Percentiles rank a stretch among this genome's conserved stretches.
phyloP scores from a whole-genome alignment of 805 yeast species.

The Wickerhamiella hasegawae region DNA sequence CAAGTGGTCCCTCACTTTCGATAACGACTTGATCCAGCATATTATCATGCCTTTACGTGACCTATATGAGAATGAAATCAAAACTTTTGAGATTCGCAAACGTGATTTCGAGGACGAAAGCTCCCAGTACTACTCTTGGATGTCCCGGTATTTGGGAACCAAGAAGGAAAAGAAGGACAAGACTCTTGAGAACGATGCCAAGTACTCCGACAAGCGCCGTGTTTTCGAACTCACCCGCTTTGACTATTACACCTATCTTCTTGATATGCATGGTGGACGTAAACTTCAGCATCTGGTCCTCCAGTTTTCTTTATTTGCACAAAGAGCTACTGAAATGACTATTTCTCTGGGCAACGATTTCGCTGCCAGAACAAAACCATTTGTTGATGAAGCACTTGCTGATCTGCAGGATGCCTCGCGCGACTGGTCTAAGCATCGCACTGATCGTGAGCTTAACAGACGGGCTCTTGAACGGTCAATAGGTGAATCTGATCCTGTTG shows the following conservation, averaged over 20 bases:
- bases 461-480: constrained; percentile 22
- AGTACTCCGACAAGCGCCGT: constrained; percentile 25
- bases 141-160: constrained; percentile 26
- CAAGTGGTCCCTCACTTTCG: constrained; percentile 12
- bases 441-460: constrained; percentile 24
- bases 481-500: constrained; percentile 1
- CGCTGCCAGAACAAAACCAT: constrained; percentile 17
- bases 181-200: constrained; percentile 22
- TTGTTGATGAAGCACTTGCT: constrained; percentile 19
- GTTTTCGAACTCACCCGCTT: constrained; percentile 27
- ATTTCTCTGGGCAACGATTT: constrained; percentile 17
- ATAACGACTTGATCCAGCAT: constrained; percentile 18
- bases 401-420: constrained; percentile 22
- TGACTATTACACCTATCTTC: constrained; percentile 26
- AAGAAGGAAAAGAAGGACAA: constrained; percentile 21
- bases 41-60: constrained; percentile 25
- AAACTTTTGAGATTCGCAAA: constrained; percentile 24
- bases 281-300: constrained; percentile 25
- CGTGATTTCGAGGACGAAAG: constrained; percentile 31
- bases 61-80: constrained; percentile 27
- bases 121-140: constrained; percentile 29
- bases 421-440: constrained; percentile 25
- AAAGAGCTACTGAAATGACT: constrained; percentile 19
- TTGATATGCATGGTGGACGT: constrained; percentile 28
- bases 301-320: constrained; percentile 24